A percentile compares a stretch with the other conserved stretches of the same genome.
phyloP scores from a whole-genome alignment of 1,284 basidiomycete genomes.

The Trichosporon sp. region DNA sequence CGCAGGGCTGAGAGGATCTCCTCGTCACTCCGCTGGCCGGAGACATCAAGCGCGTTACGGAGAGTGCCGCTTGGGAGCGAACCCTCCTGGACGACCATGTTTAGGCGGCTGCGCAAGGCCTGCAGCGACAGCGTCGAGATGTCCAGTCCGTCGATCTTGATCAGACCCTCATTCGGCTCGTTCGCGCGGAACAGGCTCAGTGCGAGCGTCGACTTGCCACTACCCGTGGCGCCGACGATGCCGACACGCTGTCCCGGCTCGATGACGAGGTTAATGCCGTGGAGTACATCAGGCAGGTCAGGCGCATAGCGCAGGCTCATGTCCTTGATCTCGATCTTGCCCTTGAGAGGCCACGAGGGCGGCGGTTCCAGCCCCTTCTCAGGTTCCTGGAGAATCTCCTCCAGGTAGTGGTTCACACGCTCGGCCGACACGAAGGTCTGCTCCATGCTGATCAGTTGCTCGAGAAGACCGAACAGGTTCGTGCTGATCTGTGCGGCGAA shows the following conservation, averaged over 20 bases:
- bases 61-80: constrained; percentile 61
- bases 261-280: constrained; percentile 66
- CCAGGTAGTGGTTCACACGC: constrained; percentile 56
- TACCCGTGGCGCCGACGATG: constrained; percentile 68
- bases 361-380: constrained; percentile 50
- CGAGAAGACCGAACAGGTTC: constrained; percentile 46
- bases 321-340: constrained; percentile 66
- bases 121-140: constrained; percentile 64
- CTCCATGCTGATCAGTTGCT: constrained; percentile 40
- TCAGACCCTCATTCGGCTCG: constrained; percentile 65
- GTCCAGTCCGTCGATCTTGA: constrained; percentile 72
- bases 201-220: constrained; percentile 74
- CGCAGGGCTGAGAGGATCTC: constrained; percentile 63
- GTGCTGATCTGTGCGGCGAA: constrained; percentile 54
- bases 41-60: constrained; percentile 66
- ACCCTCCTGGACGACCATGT: constrained; percentile 60
- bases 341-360: constrained; percentile 67
- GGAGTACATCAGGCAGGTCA: constrained; percentile 72
- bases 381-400: constrained; percentile 41
- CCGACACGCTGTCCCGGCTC: constrained; percentile 75
- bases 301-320: constrained; percentile 69
- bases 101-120: constrained; percentile 65
- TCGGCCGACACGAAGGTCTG: constrained; percentile 56
- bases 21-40: constrained; percentile 56
- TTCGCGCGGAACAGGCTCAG: constrained; percentile 70